Evolutionary conservation across 2,329 filamentous ascomycete species (phyloP), one percentile per base, ranked within the genome.

Genomic region (Aspergillus sp.): DNA sequence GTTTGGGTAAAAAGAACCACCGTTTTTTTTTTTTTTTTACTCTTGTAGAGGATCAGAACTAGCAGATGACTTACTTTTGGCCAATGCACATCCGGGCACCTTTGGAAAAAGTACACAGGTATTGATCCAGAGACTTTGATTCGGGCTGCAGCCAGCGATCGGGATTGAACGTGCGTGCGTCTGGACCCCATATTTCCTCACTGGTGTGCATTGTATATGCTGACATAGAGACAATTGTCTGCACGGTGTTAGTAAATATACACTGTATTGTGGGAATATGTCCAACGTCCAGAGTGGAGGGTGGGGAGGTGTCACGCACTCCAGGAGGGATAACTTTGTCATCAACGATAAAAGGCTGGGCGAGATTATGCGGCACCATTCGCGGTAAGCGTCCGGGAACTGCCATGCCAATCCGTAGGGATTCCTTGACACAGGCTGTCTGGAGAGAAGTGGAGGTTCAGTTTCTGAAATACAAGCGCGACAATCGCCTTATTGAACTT

Each of bases 301-400:
- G n/a, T n/a, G n/a, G n/a, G n/a, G n/a, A n/a, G n/a, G 34, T 4
- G 35, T 7, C 26, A 38, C 44, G n/a, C 39, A 40, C 44, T 12
- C 44, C 41, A 12, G 30, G 40, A 10, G 40, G 45, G 7, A 42
- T 44, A 27, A 37, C 9, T 35, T 46, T 40, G 7, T 31, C 36
- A 13, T 48, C 43, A 5, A 46, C 39, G 27, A 33, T 28, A 7
- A 48, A 37, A 4, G 35, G 34, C 4, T 37, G 12, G 3, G 35
- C 29, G 19, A 19, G 12, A 19, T 27, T 26, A 26, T 37, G 12
- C 1, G 46, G 46, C 6, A 48, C 46, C 19, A 48, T 27, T 8
- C 46, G 43, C 9, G 46, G 43, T 13, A 48, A 32, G n/a, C 43
- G 34, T 8, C 43, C 46, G 13, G 46, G 39, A 6, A 48, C 46